A percentile compares a stretch with the other conserved stretches of the same genome.
Conservation (phyloP, 176 grass and related monocot species). For the Rhynchospora tenuis region DNA sequence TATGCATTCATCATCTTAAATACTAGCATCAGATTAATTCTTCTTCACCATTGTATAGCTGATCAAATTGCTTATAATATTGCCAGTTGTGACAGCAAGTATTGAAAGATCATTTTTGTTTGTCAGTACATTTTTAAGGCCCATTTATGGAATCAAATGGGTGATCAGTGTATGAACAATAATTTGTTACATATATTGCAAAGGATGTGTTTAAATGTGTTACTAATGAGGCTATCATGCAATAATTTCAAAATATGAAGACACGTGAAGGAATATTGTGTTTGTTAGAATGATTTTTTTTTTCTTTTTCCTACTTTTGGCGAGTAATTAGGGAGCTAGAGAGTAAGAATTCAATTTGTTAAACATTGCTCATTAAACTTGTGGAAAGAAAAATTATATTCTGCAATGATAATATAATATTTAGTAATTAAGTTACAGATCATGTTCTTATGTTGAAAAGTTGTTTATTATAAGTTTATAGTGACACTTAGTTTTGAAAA, state of each 20-base stretch:
- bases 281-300: neutral
- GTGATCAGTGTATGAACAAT: neutral
- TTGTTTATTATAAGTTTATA: neutral
- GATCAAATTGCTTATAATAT: too few relatives aligned
- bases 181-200: neutral
- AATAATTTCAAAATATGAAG: neutral
- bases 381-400: neutral
- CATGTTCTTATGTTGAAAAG: neutral
- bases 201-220: neutral
- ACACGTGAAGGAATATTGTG: neutral
- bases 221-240: neutral
- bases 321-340: neutral
- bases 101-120: neutral
- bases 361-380: neutral
- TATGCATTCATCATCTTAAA: too few relatives aligned
- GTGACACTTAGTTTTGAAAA: too few relatives aligned
- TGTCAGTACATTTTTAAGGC: neutral
- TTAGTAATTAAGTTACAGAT: neutral
- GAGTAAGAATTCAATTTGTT: neutral
- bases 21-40: too few relatives aligned
- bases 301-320: neutral
- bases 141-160: neutral
- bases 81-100: too few relatives aligned
- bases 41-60: too few relatives aligned
- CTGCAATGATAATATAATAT: neutral